Evolutionary conservation across 192 early-diverging fungal species (phyloP), one percentile per base, ranked within the genome.

Genomic region (Rhizophagus sp.): DNA sequence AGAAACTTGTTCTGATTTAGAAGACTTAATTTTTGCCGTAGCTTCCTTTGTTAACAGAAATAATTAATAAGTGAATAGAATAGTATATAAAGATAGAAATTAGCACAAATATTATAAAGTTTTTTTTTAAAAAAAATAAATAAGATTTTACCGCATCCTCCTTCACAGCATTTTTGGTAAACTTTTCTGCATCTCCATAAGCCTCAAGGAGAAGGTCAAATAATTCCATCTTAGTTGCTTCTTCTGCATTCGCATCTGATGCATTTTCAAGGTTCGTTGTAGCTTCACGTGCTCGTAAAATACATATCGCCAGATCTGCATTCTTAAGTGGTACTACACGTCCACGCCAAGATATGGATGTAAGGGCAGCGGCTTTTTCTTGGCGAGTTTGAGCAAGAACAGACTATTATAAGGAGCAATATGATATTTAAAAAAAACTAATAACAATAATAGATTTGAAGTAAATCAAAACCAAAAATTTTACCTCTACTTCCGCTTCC

Each of bases 1-100:
- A 1, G 92, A 90, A 19, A 82, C 86, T 79, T 92, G 81, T 33
- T 86, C 89, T 11, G 88, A 89, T 80, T 93, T 93, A 11, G 91
- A 92, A 4, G 92, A 94, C 52, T 89, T 91, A 39, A 93, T 88
- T 76, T 91, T 92, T 11, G 89, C 87, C 6, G 89, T 86, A 1
- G 91, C 92, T 62, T 85, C 81, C 88, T 89, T 75, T n/a, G 65
- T 75, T 27, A 4, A n/a, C 0, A 69, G 12, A 9, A 64, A 27
- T 11, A 27, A 64, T 64, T 27, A 12, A 30, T 27, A 7, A 65
- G 9, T 36, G 27, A 65, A 27, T 9, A 65, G 4, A 12, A 65
- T 3, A 65, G 7, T 6, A 27, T 65, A n/a, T n/a, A n/a, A n/a
- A n/a, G n/a, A n/a, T n/a, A n/a, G n/a, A n/a, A n/a, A n/a, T n/a